Evolutionary conservation across 352 stramenopile species (phyloP).

Genomic region (Lagenidium giganteum): DNA sequence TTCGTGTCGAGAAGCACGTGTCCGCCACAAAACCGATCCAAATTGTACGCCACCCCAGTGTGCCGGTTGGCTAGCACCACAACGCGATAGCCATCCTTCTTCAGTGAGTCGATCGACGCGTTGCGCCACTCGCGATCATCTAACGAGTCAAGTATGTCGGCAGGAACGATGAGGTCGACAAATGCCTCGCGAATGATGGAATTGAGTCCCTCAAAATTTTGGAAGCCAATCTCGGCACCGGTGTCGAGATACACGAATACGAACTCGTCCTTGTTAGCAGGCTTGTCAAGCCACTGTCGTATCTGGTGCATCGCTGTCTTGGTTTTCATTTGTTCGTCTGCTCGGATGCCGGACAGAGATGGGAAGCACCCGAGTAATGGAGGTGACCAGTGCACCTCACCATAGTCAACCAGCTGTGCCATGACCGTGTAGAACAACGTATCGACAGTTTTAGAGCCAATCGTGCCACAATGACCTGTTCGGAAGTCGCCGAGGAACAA

Average conservation of each 20-base stretch:
- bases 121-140: constrained; percentile 23
- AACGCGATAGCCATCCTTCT: constrained; percentile 13
- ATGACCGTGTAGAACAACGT: constrained; percentile 34
- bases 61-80: not conserved
- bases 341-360: constrained; percentile 47
- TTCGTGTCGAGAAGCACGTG: constrained; percentile 4
- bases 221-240: constrained; percentile 30
- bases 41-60: not conserved
- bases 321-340: constrained; percentile 32
- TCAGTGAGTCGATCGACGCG: constrained; percentile 26
- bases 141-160: constrained; percentile 24
- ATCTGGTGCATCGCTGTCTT: constrained; percentile 34
- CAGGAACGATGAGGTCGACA: constrained; percentile 33
- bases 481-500: constrained; percentile 54
- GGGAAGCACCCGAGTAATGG: constrained; percentile 57
- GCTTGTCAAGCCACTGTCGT: constrained; percentile 31
- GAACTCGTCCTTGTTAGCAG: constrained; percentile 35
- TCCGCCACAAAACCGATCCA: constrained; percentile 21
- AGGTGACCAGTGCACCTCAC: constrained; percentile 31
- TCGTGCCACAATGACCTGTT: constrained; percentile 47
- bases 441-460: constrained; percentile 28
- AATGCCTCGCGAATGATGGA: constrained; percentile 31
- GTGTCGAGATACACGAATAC: constrained; percentile 48
- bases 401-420: constrained; percentile 32
- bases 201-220: constrained; percentile 26